Conservation (phyloP, 768 basidiomycete genomes). For the Rhodosporidiobolus odoratus region DNA sequence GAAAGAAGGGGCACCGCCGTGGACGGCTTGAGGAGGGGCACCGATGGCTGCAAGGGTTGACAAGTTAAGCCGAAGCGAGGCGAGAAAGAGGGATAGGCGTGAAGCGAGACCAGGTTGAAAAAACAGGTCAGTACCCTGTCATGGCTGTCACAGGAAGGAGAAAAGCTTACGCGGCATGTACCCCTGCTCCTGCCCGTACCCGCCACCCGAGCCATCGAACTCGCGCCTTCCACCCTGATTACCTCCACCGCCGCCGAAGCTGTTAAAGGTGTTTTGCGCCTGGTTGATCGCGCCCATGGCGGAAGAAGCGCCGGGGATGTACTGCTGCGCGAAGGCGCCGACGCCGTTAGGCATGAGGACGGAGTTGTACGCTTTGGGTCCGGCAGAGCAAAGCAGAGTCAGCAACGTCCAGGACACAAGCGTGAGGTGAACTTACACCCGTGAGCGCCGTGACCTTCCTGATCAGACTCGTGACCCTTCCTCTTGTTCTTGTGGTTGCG, state of each 20-base stretch:
- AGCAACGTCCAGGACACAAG: not conserved
- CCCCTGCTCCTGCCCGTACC: not conserved
- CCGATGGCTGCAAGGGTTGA: constrained; percentile 5
- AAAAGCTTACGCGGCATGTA: constrained; percentile 19
- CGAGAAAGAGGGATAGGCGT: too few species aligned
- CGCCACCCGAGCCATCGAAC: not conserved
- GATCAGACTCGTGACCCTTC: constrained; percentile 52
- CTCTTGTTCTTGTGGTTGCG: constrained; percentile 69
- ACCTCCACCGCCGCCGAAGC: not conserved
- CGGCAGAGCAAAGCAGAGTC: not conserved
- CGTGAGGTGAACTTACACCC: constrained; percentile 2
- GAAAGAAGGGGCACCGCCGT: constrained; percentile 17
- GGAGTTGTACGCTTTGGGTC: not conserved
- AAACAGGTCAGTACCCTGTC: not conserved
- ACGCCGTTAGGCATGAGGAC: constrained; percentile 18
- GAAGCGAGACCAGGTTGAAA: constrained; percentile 1
- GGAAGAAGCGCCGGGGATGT: constrained; percentile 30
- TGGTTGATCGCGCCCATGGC: constrained; percentile 24
- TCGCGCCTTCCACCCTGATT: constrained; percentile 12
- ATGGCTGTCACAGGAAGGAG: too few species aligned
- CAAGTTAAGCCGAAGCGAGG: not conserved
- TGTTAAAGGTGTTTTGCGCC: constrained; percentile 22
- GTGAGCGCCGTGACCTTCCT: constrained; percentile 52
- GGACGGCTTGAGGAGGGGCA: constrained; percentile 23
- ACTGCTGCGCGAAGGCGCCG: constrained; percentile 27